Percentiles rank a stretch among this genome's conserved stretches.
Conservation (phyloP, 192 early-diverging fungal genomes). For the Backusella parvicylindrica region DNA sequence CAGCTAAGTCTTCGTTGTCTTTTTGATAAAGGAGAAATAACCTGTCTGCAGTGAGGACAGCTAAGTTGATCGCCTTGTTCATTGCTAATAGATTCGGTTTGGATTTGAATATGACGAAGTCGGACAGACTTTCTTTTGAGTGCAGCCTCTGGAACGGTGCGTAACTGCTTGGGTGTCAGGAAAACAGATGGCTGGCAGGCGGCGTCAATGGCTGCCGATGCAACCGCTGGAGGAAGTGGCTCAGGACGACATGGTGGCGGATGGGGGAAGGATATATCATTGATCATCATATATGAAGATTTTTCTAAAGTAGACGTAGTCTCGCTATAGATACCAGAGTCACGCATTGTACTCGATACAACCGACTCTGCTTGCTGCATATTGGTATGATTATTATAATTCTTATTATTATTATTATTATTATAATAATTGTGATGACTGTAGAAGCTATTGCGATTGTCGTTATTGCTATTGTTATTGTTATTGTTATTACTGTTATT, state of each 20-base stretch:
- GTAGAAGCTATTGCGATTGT: neutral
- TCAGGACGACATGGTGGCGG: neutral
- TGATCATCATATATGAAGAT: neutral
- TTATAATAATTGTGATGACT: neutral
- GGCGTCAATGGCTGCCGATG: neutral
- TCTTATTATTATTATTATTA: neutral
- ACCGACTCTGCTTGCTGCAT: neutral
- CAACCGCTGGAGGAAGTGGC: neutral
- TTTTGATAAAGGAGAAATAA: neutral
- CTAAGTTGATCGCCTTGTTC: neutral
- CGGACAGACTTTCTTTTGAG: slow-evolving; percentile 15
- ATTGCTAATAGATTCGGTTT: slow-evolving; percentile 7
- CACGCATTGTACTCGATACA: neutral
- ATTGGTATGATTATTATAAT: neutral
- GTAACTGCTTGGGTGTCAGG: neutral
- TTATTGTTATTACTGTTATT: neutral
- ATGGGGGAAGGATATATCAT: neutral
- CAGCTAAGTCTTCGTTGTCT: slow-evolving; percentile 4
- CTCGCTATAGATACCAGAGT: slow-evolving; percentile 9
- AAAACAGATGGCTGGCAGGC: neutral
- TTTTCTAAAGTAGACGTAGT: neutral
- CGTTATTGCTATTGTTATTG: neutral
- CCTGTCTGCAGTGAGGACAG: slow-evolving; percentile 16
- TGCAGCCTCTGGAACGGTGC: neutral
- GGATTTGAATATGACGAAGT: slow-evolving; percentile 22